Evolutionary conservation across 306 rosid genomes (phyloP), one percentile per base, ranked within the genome.

Genomic region (Vigna radiata): DNA sequence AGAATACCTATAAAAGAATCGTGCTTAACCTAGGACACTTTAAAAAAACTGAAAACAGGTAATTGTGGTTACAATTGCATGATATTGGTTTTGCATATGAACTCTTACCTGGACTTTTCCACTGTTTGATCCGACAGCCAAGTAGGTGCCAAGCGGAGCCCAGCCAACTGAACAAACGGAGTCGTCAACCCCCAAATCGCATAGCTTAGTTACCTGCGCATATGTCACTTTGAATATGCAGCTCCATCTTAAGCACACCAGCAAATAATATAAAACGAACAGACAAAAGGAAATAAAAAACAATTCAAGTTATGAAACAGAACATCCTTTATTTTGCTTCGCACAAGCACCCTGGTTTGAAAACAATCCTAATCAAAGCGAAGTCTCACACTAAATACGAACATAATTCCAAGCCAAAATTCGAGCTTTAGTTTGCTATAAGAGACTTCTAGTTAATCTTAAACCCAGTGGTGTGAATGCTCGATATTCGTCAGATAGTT

Each of bases 91-190:
- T 37, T 49, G 21, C 43, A 49, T 15, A 59, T 53, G 31, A 70
- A 54, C 79, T 33, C 96, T 19, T 75, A 93, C 98, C 87, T 93
- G 97, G 7, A 93, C 95, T 88, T 88, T 88, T 23, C 98, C 98
- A 69, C 83, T 84, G 86, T 87, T 88, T 15, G 91, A 89, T 77
- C 98, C 98, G 73, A 93, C 93, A 54, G 97, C 91, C 75, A 91
- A 89, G 82, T 83, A 86, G 31, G 95, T 83, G 59, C 97, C 98
- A 25, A 91, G 93, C 78, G 89, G 98, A 75, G 97, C 96, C 98
- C 98, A 93, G 14, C 93, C 93, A 6, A 93, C 95, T 0, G 97
- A 93, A 75, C 97, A 93, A 41, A 91, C 93, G n/a, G 78, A 89
- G 18, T 89, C 92, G 14, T 91, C 96, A 16, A 31, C 77, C 76